Conservation (phyloP, 2,329 filamentous ascomycete species). For the Hypocreales sp. region DNA sequence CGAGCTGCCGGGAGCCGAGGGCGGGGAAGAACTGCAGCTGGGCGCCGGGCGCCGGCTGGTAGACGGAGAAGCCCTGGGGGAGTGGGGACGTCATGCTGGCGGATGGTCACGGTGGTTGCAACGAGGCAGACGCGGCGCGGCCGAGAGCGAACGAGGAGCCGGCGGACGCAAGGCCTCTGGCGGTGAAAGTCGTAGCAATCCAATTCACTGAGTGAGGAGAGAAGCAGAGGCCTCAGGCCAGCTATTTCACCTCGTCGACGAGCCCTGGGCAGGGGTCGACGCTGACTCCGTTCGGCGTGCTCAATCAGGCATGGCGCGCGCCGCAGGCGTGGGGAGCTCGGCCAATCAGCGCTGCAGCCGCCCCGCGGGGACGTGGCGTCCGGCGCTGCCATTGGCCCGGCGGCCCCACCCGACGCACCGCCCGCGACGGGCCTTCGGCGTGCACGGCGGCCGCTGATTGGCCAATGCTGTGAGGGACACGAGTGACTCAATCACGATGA, state of each 20-base stretch:
- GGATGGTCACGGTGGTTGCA: too few species aligned
- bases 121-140: too few species aligned
- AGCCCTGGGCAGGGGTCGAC: slow-evolving; percentile 16
- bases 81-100: too few species aligned
- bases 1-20: slow-evolving; percentile 45
- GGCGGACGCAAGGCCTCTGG: too few species aligned
- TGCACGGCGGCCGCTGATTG: slow-evolving; percentile 13
- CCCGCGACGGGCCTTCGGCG: slow-evolving; percentile 17
- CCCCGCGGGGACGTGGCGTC: slow-evolving; percentile 4
- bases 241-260: slow-evolving; percentile 15
- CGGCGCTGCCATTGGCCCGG: slow-evolving; percentile 11
- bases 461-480: slow-evolving; percentile 12
- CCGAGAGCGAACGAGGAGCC: too few species aligned
- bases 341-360: slow-evolving; percentile 12
- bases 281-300: slow-evolving; percentile 30
- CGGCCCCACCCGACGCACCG: slow-evolving; percentile 7
- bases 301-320: slow-evolving; percentile 22
- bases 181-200: too few species aligned
- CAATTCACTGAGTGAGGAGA: too few species aligned
- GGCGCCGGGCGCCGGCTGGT: slow-evolving; percentile 39
- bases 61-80: slow-evolving; percentile 40
- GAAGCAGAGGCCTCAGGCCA: slow-evolving; percentile 2
- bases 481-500: slow-evolving; percentile 21
- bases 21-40: slow-evolving; percentile 51
- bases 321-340: not conserved